Conservation (phyloP, 176 grass and related monocot genomes). For the Olyra latifolia region DNA sequence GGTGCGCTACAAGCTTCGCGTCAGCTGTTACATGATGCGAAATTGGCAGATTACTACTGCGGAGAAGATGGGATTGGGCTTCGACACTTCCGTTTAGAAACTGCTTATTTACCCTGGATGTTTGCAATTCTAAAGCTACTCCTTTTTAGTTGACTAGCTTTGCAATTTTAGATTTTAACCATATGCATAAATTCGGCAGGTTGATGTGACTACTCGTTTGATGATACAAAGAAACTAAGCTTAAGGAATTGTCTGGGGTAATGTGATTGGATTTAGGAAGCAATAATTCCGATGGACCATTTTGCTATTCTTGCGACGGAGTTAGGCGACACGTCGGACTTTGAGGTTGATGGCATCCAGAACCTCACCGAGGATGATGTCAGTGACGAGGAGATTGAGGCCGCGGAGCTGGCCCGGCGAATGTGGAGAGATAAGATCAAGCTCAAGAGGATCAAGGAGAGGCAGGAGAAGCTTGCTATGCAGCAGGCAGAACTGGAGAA, state of each 20-base stretch:
- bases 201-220: background rate
- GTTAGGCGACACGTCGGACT: constrained; percentile 58
- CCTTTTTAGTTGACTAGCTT: background rate
- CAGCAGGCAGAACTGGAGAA: constrained; percentile 38
- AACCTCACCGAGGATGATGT: constrained; percentile 85
- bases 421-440: constrained; percentile 95
- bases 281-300: constrained; percentile 48
- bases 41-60: too few species aligned
- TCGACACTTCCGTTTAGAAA: too few species aligned
- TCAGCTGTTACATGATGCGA: too few species aligned
- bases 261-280: background rate
- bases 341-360: constrained; percentile 56
- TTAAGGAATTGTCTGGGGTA: background rate
- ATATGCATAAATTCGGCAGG: constrained; percentile 20
- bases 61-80: too few species aligned
- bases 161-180: background rate
- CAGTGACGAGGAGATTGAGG: constrained; percentile 93
- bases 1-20: too few species aligned
- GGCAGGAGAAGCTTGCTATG: constrained; percentile 46
- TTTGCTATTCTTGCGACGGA: constrained; percentile 46
- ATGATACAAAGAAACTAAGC: background rate
- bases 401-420: constrained; percentile 62
- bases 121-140: background rate
- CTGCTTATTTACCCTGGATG: background rate
- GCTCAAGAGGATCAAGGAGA: constrained; percentile 85